Conservation (phyloP, 495 filamentous ascomycete species). For the Penicillium coffeae region DNA sequence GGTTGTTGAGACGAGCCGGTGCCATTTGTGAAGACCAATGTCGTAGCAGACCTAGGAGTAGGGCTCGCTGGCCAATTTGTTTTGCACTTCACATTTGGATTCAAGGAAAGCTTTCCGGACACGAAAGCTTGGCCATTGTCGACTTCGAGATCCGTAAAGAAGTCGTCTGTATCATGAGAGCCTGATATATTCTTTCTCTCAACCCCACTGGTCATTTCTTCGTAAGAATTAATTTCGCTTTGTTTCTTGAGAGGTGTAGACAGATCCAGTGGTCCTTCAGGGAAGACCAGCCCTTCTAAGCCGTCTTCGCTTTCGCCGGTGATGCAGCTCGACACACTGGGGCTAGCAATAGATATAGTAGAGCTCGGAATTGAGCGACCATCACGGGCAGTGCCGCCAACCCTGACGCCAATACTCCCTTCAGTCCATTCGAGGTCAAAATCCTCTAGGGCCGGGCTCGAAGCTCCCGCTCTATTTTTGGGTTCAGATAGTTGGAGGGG, state of each 20-base stretch:
- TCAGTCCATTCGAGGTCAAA: constrained; percentile 85
- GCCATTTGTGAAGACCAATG: constrained; percentile 88
- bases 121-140: constrained; percentile 78
- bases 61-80: constrained; percentile 62
- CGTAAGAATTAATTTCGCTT: constrained; percentile 49
- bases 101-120: constrained; percentile 74
- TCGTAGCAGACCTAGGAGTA: constrained; percentile 70
- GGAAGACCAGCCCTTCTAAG: constrained; percentile 76
- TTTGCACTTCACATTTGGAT: constrained; percentile 90
- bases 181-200: constrained; percentile 23
- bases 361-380: constrained; percentile 75
- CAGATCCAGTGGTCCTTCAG: constrained; percentile 77
- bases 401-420: constrained; percentile 82
- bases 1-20: constrained; percentile 40
- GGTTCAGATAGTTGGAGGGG: constrained; percentile 56
- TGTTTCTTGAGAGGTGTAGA: constrained; percentile 68
- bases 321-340: constrained; percentile 83
- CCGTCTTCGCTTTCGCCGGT: constrained; percentile 92
- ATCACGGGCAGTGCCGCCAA: constrained; percentile 78
- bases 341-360: constrained; percentile 81
- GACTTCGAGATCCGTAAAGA: constrained; percentile 83
- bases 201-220: constrained; percentile 26
- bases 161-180: constrained; percentile 63
- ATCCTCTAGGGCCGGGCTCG: constrained; percentile 63
- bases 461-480: constrained; percentile 55